Evolutionary conservation across 78 protist genomes (phyloP), one percentile per base, ranked within the genome.

Genomic region (Bodo saltans): DNA sequence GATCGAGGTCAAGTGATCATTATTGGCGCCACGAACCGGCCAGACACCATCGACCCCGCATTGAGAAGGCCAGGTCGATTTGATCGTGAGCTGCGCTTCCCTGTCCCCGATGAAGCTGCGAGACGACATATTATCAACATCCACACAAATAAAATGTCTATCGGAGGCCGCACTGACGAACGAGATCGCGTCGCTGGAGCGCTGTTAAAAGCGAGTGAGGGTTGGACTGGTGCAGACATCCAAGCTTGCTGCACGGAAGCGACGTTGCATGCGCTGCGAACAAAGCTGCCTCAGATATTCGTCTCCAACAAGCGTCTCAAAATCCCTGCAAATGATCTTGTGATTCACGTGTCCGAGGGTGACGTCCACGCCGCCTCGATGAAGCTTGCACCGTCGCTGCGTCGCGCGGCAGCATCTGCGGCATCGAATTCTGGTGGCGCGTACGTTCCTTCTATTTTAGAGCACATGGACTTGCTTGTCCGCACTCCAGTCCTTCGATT

Each of bases 11-110:
- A 38, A 0, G 33, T 34, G 42, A 90, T 96, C 21, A 94, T 97
- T 3, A 86, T 98, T 28, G 99, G 95, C 0, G 98, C 99, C 38
- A 97, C 99, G 21, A 98, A 96, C 83, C 39, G 99, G 27, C 85
- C 89, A 29, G 97, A 95, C 70, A 79, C 94, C 29, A 93, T 96
- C 17, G 99, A 96, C 75, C 98, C 98, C 23, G 99, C 99, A 0
- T 81, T 96, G 72, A 74, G 95, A 41, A 29, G 95, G 30, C 95
- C 99, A 0, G 99, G 99, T 28, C 90, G 99, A 30, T 95, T 98
- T 72, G 98, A 94, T 83, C 80, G 94, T n/a, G 99, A 97, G 87
- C 40, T 97, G 41, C 84, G 79, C 72, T 93, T 97, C 35, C 83
- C 90, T 3, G 85, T 93, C 73, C 99, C 97, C 0, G 72, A 83